phyloP scores from a whole-genome alignment of 768 basidiomycete species.

The Lentinula boryana region DNA sequence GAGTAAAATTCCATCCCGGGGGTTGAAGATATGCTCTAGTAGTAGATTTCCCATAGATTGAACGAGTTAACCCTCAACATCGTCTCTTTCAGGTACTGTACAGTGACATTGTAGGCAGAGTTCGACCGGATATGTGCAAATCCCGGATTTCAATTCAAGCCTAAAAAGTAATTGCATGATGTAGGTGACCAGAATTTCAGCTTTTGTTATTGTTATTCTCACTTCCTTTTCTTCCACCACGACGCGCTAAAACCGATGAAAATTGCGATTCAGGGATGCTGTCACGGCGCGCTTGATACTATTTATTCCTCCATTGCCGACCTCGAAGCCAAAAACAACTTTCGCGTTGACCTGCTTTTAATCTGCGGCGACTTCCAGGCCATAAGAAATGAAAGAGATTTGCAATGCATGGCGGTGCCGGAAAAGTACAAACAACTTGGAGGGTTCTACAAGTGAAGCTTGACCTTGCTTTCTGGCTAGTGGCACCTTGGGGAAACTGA shows the following conservation, averaged over 20 bases:
- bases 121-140: no score
- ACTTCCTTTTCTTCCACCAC: background rate
- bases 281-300: constrained; percentile 86
- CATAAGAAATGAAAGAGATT: constrained; percentile 76
- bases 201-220: background rate
- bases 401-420: constrained; percentile 89
- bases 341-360: constrained; percentile 78
- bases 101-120: no score
- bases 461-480: background rate
- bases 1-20: no score
- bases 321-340: constrained; percentile 56
- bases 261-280: constrained; percentile 93
- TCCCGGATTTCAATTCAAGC: no score
- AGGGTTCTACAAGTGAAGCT: constrained; percentile 71
- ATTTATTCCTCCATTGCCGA: constrained; percentile 70
- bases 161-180: no score
- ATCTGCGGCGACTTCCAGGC: constrained; percentile 98
- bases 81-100: no score
- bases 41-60: no score
- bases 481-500: background rate
- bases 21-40: no score
- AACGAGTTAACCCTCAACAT: no score
- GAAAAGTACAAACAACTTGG: constrained; percentile 81
- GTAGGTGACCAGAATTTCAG: no score
- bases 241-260: constrained; percentile 19